Percentiles rank a stretch among this genome's conserved stretches.
phyloP scores from a whole-genome alignment of 805 yeast genomes.

The Novakomyces olei region DNA sequence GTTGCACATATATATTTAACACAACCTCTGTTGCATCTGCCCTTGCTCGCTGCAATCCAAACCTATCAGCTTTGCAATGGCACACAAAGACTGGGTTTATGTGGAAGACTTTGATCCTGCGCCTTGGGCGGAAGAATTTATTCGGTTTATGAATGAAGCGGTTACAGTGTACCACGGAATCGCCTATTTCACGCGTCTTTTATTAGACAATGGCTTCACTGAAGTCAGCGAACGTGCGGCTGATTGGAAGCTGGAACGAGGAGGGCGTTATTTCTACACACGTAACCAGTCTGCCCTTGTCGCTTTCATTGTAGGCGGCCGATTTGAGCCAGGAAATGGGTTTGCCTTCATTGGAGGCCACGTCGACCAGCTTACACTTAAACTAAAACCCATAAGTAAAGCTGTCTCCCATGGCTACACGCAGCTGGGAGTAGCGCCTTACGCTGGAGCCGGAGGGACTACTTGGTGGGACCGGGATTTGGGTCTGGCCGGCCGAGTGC shows the following conservation, averaged over 20 bases:
- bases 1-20: too few species aligned
- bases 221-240: conserved; percentile 35
- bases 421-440: conserved; percentile 63
- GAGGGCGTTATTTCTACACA: conserved; percentile 34
- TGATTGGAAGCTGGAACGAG: conserved; percentile 19
- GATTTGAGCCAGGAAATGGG: conserved; percentile 39
- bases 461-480: conserved; percentile 73
- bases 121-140: conserved; percentile 7
- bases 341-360: conserved; percentile 28
- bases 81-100: too few species aligned
- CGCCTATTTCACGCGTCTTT: conserved; percentile 29
- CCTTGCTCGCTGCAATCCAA: too few species aligned
- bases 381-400: conserved; percentile 5
- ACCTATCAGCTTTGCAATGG: too few species aligned
- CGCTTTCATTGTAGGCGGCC: conserved; percentile 60
- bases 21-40: too few species aligned
- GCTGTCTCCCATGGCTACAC: conserved; percentile 53
- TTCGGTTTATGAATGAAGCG: conserved; percentile 10
- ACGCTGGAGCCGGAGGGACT: conserved; percentile 38
- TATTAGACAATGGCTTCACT: conserved; percentile 33
- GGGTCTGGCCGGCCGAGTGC: conserved; percentile 60
- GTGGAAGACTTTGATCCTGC: conserved; percentile 1
- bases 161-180: conserved; percentile 55
- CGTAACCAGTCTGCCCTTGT: conserved; percentile 72
- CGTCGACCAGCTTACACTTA: conserved; percentile 37